These are phyloP conservation scores for Microcyclospora pomicola DNA, from an alignment of 2,329 filamentous ascomycete species.

Conservation along the genomic window DNA sequence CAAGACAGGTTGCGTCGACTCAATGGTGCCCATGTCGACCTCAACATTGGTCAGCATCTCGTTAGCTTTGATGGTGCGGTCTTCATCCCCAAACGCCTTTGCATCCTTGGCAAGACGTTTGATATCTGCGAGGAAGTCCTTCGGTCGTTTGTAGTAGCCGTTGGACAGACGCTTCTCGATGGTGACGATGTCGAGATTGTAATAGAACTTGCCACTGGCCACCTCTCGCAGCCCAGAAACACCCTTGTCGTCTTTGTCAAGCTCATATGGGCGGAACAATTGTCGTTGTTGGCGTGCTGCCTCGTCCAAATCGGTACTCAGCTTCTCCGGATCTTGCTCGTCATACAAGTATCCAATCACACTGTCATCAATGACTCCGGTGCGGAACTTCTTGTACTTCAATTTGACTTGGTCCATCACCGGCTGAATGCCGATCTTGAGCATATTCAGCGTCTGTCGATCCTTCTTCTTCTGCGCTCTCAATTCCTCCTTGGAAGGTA, in stretches of 20 bases:
- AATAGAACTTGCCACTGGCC: slow-evolving; percentile 71
- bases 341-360: slow-evolving; percentile 72
- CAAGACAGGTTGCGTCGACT: slow-evolving; percentile 47
- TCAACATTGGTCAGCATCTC: slow-evolving; percentile 89
- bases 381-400: slow-evolving; percentile 78
- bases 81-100: slow-evolving; percentile 65
- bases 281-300: slow-evolving; percentile 41
- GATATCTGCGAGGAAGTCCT: slow-evolving; percentile 81
- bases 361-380: slow-evolving; percentile 58
- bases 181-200: slow-evolving; percentile 82
- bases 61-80: slow-evolving; percentile 72
- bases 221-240: slow-evolving; percentile 63
- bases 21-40: slow-evolving; percentile 72
- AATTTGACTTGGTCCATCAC: slow-evolving; percentile 95
- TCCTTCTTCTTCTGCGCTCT: slow-evolving; percentile 72
- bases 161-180: slow-evolving; percentile 96
- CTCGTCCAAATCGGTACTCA: slow-evolving; percentile 45
- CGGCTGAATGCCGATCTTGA: slow-evolving; percentile 81
- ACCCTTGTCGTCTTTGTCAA: slow-evolving; percentile 65
- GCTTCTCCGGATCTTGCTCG: slow-evolving; percentile 59
- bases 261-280: slow-evolving; percentile 58
- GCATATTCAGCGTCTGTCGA: slow-evolving; percentile 64
- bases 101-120: slow-evolving; percentile 74
- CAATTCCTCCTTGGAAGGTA: slow-evolving; percentile 63
- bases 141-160: slow-evolving; percentile 83